Conservation (phyloP, 1,284 basidiomycete genomes). For the Melampsora americana region DNA sequence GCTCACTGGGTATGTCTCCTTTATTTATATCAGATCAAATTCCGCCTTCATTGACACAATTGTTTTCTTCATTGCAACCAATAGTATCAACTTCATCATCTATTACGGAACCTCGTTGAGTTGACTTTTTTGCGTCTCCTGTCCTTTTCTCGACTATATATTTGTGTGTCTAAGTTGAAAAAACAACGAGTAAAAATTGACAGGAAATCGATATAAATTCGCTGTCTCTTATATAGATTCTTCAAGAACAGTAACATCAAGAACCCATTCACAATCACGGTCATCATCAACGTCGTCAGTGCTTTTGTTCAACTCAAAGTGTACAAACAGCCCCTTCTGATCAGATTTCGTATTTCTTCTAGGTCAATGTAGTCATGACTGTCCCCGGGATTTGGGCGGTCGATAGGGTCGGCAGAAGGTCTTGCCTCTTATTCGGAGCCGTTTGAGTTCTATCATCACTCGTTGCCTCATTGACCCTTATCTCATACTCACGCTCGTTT, state of each 20-base stretch:
- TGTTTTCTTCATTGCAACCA: neutral
- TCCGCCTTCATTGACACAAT: no score
- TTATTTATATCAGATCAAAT: neutral
- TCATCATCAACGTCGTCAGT: conserved; percentile 66
- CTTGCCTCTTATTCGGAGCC: conserved; percentile 70
- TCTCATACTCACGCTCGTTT: conserved; percentile 53
- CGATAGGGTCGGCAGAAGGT: conserved; percentile 71
- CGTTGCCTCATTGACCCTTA: conserved; percentile 60
- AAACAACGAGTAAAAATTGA: no score
- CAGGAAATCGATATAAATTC: neutral
- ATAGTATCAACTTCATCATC: conserved; percentile 42
- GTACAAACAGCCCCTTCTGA: neutral
- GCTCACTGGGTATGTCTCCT: conserved; percentile 62
- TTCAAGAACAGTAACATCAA: conserved; percentile 52
- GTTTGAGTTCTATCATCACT: conserved; percentile 62
- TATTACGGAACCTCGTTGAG: conserved; percentile 19
- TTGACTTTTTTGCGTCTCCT: no score
- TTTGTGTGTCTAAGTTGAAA: no score
- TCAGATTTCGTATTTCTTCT: neutral
- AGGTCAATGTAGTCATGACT: conserved; percentile 59
- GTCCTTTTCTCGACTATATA: no score
- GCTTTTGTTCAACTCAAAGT: neutral
- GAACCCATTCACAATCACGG: conserved; percentile 56
- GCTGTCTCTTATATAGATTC: neutral
- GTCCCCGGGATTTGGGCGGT: conserved; percentile 68